A percentile compares a stretch with the other conserved stretches of the same genome.
These are phyloP conservation scores for Pseudopithomyces maydicus DNA, from an alignment of 2,329 filamentous ascomycete genomes.

Conservation along the genomic window DNA sequence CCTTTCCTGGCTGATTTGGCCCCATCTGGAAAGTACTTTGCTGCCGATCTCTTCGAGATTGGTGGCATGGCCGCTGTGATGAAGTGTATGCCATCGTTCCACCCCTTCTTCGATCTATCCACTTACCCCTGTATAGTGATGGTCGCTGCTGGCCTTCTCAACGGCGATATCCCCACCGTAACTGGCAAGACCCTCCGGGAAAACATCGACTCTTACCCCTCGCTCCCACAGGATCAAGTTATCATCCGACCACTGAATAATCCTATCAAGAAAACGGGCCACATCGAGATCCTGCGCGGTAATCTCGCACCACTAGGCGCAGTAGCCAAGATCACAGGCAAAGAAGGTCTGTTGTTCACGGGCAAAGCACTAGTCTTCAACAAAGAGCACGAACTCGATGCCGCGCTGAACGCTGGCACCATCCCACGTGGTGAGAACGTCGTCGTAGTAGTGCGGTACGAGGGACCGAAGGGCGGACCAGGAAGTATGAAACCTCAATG, in stretches of 20 bases:
- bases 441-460: conserved; percentile 89
- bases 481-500: conserved; percentile 57
- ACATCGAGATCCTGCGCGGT: conserved; percentile 85
- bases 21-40: conserved; percentile 81
- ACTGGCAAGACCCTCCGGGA: conserved; percentile 84
- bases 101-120: background rate
- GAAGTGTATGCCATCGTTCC: conserved; percentile 56
- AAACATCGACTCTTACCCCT: conserved; percentile 78
- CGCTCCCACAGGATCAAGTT: conserved; percentile 75
- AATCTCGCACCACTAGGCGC: conserved; percentile 88
- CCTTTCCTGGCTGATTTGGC: conserved; percentile 87
- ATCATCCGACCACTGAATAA: conserved; percentile 82
- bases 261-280: conserved; percentile 84
- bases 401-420: conserved; percentile 72
- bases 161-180: conserved; percentile 79
- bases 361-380: conserved; percentile 85
- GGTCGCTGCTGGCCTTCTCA: conserved; percentile 74
- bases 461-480: conserved; percentile 89
- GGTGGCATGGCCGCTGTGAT: conserved; percentile 85
- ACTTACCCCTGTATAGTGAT: conserved; percentile 54
- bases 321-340: conserved; percentile 95
- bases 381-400: conserved; percentile 79
- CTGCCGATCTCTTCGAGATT: conserved; percentile 85
- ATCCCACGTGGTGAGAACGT: conserved; percentile 79
- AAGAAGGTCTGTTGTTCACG: conserved; percentile 83